These are phyloP conservation scores for Sutorius eximius DNA, from an alignment of 1,284 basidiomycete genomes.

Conservation along the genomic window DNA sequence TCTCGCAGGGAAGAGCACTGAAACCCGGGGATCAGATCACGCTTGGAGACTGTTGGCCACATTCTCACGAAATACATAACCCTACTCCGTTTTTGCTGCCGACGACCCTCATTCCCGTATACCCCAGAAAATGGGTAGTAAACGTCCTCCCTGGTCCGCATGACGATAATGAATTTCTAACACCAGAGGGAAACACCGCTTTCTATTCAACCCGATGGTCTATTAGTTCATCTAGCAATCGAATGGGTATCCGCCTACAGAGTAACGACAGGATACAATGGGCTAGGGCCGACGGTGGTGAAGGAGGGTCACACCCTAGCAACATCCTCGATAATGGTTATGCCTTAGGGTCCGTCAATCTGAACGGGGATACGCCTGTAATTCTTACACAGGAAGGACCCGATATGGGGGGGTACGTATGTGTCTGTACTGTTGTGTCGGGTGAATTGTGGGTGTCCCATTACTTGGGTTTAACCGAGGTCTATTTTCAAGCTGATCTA, in stretches of 20 bases:
- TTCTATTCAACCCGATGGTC: constrained; percentile 55
- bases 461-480: background rate
- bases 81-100: constrained; percentile 14
- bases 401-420: constrained; percentile 65
- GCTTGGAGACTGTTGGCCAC: constrained; percentile 37
- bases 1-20: constrained; percentile 51
- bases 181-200: constrained; percentile 42
- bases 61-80: constrained; percentile 13
- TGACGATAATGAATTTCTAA: constrained; percentile 59
- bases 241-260: constrained; percentile 58
- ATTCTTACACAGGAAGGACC: constrained; percentile 64
- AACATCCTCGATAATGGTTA: constrained; percentile 75
- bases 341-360: constrained; percentile 56
- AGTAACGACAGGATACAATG: constrained; percentile 47
- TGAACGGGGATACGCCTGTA: constrained; percentile 75
- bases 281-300: constrained; percentile 61
- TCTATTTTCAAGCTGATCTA: constrained; percentile 5
- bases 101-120: constrained; percentile 40
- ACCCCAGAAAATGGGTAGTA: constrained; percentile 52
- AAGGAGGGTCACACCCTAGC: constrained; percentile 71
- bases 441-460: constrained; percentile 46
- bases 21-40: constrained; percentile 46
- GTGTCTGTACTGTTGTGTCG: constrained; percentile 52
- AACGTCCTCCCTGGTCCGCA: constrained; percentile 64
- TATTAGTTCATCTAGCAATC: constrained; percentile 58